Percentiles rank a stretch among this genome's conserved stretches.
Evolutionary conservation across 2,329 filamentous ascomycete species (phyloP).

Genomic region (Aureobasidium sp.): DNA sequence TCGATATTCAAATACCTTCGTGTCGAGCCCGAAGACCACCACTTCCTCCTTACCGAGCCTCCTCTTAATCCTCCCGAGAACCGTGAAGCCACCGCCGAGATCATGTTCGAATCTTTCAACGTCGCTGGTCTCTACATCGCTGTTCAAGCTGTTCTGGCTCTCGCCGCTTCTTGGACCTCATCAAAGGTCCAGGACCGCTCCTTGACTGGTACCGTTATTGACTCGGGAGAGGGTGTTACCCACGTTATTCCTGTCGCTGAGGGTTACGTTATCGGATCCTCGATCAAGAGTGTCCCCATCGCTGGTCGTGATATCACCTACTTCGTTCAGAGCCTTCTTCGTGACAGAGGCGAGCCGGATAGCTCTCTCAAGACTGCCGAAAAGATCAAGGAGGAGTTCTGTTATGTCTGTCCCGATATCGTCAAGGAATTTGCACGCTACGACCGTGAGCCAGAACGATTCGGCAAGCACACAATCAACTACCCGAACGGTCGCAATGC

Average conservation of each 20-base stretch:
- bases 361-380: conserved; percentile 96
- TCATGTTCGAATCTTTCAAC: conserved; percentile 99
- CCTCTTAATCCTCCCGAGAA: conserved; percentile 95
- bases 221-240: conserved; percentile 97
- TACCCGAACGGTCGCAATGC: conserved; percentile 80
- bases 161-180: conserved; percentile 97
- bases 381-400: conserved; percentile 97
- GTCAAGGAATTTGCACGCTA: conserved; percentile 97
- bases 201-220: conserved; percentile 93
- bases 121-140: conserved; percentile 98
- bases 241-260: conserved; percentile 98
- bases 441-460: conserved; percentile 82
- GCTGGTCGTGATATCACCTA: conserved; percentile 98
- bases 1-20: conserved; percentile 99
- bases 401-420: conserved; percentile 96
- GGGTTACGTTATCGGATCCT: conserved; percentile 97
- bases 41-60: conserved; percentile 95
- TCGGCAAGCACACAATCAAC: conserved; percentile 81
- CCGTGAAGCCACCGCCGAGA: conserved; percentile 97
- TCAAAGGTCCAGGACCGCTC: conserved; percentile 96
- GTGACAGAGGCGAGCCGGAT: conserved; percentile 93
- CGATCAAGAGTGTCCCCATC: conserved; percentile 98
- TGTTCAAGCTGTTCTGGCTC: conserved; percentile 90
- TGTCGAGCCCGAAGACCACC: conserved; percentile 97
- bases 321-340: conserved; percentile 91